Percentiles rank a stretch among this genome's conserved stretches.
Conservation (phyloP, 106 monocot species). For the Amphibolis antarctica region DNA sequence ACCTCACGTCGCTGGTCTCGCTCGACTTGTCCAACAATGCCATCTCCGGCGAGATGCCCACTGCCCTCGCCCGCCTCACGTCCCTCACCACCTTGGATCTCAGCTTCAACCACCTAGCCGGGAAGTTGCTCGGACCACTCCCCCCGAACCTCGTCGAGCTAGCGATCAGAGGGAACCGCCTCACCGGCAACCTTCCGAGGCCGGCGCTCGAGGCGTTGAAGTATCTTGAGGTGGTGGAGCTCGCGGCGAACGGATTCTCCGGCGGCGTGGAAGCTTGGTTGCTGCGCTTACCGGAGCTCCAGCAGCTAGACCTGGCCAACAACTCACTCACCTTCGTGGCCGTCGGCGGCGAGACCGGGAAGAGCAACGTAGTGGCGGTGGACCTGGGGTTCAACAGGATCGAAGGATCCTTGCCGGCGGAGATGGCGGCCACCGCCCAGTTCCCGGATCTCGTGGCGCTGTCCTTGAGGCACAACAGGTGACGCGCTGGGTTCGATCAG, state of each 20-base stretch:
- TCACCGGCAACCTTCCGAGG: slow-evolving; percentile 20
- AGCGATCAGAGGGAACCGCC: slow-evolving; percentile 30
- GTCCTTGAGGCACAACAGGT: slow-evolving; percentile 36
- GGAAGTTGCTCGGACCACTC: slow-evolving; percentile 17
- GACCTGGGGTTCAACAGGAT: slow-evolving; percentile 47
- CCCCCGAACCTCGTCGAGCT: slow-evolving; percentile 35
- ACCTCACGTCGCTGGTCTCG: slow-evolving; percentile 11
- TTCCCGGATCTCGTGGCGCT: slow-evolving; percentile 32
- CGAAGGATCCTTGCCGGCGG: slow-evolving; percentile 35
- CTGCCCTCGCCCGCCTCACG: background rate
- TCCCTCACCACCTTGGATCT: slow-evolving; percentile 27
- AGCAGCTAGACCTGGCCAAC: slow-evolving; percentile 52
- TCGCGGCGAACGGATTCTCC: slow-evolving; percentile 26
- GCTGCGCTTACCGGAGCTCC: slow-evolving; percentile 41
- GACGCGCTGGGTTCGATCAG: too few species aligned
- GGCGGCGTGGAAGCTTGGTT: slow-evolving; percentile 51
- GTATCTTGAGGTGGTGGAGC: slow-evolving; percentile 37
- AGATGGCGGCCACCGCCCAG: slow-evolving; percentile 11
- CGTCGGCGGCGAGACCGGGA: background rate
- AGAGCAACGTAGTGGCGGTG: slow-evolving; percentile 34
- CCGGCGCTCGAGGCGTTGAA: slow-evolving; percentile 17
- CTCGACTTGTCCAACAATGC: slow-evolving; percentile 37
- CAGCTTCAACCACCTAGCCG: slow-evolving; percentile 34
- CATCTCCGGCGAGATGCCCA: slow-evolving; percentile 30
- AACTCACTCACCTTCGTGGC: slow-evolving; percentile 27